These are phyloP conservation scores for Bipolaris gigantea DNA, from an alignment of 2,329 filamentous ascomycete species.

Conservation along the genomic window DNA sequence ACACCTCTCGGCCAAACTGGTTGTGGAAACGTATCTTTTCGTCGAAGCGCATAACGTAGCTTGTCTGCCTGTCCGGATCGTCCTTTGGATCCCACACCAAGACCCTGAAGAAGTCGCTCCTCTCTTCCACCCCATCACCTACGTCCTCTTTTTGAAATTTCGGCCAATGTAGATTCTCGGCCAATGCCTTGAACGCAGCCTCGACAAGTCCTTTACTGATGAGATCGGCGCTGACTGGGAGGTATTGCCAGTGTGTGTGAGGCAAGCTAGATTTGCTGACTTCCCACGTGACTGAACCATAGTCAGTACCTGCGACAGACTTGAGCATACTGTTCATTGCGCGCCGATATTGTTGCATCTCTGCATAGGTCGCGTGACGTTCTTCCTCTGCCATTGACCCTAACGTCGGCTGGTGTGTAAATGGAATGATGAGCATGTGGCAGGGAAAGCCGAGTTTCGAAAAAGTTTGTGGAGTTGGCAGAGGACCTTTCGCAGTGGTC, in stretches of 20 bases:
- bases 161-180: constrained; percentile 70
- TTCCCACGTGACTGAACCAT: constrained; percentile 90
- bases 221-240: constrained; percentile 71
- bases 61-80: constrained; percentile 62
- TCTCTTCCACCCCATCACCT: constrained; percentile 49
- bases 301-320: constrained; percentile 53
- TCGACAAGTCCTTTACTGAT: constrained; percentile 76
- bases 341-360: constrained; percentile 82
- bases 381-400: constrained; percentile 64
- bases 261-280: constrained; percentile 80
- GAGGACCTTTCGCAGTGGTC: constrained; percentile 87
- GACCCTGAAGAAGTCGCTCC: constrained; percentile 72
- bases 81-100: constrained; percentile 71
- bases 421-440: constrained; percentile 89
- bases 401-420: constrained; percentile 78
- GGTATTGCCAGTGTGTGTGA: constrained; percentile 91
- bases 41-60: constrained; percentile 73
- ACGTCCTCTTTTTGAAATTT: constrained; percentile 51
- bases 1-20: constrained; percentile 83
- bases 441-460: constrained; percentile 73
- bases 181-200: constrained; percentile 84
- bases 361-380: constrained; percentile 63
- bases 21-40: constrained; percentile 78
- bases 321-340: constrained; percentile 78
- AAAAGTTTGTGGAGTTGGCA: constrained; percentile 73